phyloP scores from a whole-genome alignment of 192 early-diverging fungal genomes.

The Pilobolus umbonatus region DNA sequence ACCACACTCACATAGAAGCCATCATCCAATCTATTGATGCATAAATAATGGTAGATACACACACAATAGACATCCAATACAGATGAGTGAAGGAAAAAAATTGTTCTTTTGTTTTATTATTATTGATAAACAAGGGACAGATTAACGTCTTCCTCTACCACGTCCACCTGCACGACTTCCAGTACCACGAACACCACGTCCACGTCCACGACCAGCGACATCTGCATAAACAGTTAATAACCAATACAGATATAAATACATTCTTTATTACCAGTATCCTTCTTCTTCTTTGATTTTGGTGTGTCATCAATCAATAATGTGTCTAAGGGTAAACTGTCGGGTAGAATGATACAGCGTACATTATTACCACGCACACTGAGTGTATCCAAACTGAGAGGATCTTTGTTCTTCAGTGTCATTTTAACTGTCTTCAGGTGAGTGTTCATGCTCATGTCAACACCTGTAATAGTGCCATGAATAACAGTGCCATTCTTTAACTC shows the following conservation, averaged over 20 bases:
- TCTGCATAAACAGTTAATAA: slow-evolving; percentile 1
- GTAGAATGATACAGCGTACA: slow-evolving; percentile 92
- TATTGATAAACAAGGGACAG: no score
- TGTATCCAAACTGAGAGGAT: slow-evolving; percentile 86
- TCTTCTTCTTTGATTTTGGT: slow-evolving; percentile 90
- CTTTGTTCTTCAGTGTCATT: slow-evolving; percentile 94
- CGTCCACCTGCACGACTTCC: slow-evolving; percentile 63
- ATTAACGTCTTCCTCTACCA: slow-evolving; percentile 52
- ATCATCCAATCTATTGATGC: no score
- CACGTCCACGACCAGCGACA: slow-evolving; percentile 41
- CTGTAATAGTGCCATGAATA: slow-evolving; percentile 93
- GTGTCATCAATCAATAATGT: slow-evolving; percentile 94
- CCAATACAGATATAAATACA: neutral
- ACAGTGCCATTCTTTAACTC: slow-evolving; percentile 99
- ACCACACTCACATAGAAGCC: no score
- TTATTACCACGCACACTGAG: slow-evolving; percentile 94
- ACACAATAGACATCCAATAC: no score
- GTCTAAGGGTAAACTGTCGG: slow-evolving; percentile 91
- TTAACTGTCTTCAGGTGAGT: slow-evolving; percentile 98
- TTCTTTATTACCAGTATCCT: slow-evolving; percentile 42
- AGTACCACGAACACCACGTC: slow-evolving; percentile 74
- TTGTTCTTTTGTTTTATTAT: no score
- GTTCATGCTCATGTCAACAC: slow-evolving; percentile 99
- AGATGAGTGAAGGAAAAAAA: no score
- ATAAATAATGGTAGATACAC: no score